Conservation (phyloP, 306 rosid species). For the Vigna radiata region DNA sequence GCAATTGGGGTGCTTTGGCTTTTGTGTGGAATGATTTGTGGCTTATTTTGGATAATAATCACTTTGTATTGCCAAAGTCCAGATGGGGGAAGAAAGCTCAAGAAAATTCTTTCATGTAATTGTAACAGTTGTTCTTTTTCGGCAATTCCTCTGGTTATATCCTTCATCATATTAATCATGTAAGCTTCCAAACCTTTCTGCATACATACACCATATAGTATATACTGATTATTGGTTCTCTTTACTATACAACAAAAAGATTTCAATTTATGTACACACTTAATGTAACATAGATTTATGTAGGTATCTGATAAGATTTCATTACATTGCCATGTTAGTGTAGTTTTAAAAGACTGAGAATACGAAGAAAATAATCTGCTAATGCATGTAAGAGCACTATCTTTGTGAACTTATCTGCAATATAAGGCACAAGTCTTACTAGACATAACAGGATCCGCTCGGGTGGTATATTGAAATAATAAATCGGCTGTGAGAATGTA, state of each 20-base stretch:
- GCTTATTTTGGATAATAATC: slow-evolving; percentile 43
- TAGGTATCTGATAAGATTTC: no score
- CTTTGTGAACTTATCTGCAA: no score
- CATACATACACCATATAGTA: not conserved
- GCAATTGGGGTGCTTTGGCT: slow-evolving; percentile 69
- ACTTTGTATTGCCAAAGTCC: slow-evolving; percentile 41
- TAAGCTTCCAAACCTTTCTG: slow-evolving; percentile 46
- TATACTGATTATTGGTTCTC: not conserved
- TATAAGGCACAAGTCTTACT: no score
- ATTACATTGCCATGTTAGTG: no score
- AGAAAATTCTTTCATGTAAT: slow-evolving; percentile 36
- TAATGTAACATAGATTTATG: no score
- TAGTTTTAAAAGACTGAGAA: no score
- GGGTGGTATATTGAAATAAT: no score
- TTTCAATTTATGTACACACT: no score
- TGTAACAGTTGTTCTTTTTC: slow-evolving; percentile 46
- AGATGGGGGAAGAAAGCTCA: slow-evolving; percentile 39
- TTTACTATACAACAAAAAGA: not conserved
- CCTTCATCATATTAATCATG: slow-evolving; percentile 61
- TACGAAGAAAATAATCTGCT: no score
- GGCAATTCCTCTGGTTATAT: slow-evolving; percentile 50
- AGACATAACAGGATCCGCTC: no score
- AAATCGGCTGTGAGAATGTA: no score
- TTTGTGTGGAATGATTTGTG: slow-evolving; percentile 64
- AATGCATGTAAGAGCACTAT: no score